A percentile compares a stretch with the other conserved stretches of the same genome.
These are phyloP conservation scores for Nepenthes alata DNA, from an alignment of 179 eudicot species.

Conservation along the genomic window DNA sequence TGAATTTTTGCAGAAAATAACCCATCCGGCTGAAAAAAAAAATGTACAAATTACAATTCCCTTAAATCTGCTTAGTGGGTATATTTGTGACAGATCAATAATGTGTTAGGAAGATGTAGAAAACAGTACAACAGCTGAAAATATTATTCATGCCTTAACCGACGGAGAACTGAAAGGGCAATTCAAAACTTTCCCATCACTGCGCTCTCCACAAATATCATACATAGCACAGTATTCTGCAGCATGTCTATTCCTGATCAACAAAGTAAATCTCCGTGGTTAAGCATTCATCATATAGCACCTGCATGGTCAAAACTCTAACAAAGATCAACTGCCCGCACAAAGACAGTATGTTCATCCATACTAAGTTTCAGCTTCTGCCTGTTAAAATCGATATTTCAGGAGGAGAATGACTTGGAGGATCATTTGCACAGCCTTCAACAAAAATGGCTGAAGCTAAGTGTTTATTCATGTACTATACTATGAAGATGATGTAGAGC, in stretches of 20 bases:
- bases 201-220: conserved; percentile 76
- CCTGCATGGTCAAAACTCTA: background rate
- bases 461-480: too few species aligned
- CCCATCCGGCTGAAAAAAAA: conserved; percentile 66
- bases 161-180: conserved; percentile 80
- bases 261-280: conserved; percentile 7
- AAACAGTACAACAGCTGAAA: background rate
- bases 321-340: background rate
- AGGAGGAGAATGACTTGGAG: background rate
- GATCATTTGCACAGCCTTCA: background rate
- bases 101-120: background rate
- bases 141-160: conserved; percentile 41
- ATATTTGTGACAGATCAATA: background rate
- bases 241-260: conserved; percentile 47
- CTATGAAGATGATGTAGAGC: too few species aligned
- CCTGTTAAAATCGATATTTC: background rate
- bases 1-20: conserved; percentile 82
- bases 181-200: conserved; percentile 74
- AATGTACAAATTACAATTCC: conserved; percentile 1
- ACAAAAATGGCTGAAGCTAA: background rate
- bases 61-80: background rate
- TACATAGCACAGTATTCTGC: conserved; percentile 85
- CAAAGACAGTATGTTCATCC: background rate
- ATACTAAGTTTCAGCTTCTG: background rate
- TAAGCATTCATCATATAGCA: conserved; percentile 4